phyloP scores from a whole-genome alignment of 306 rosid species.

The Corylus americana region DNA sequence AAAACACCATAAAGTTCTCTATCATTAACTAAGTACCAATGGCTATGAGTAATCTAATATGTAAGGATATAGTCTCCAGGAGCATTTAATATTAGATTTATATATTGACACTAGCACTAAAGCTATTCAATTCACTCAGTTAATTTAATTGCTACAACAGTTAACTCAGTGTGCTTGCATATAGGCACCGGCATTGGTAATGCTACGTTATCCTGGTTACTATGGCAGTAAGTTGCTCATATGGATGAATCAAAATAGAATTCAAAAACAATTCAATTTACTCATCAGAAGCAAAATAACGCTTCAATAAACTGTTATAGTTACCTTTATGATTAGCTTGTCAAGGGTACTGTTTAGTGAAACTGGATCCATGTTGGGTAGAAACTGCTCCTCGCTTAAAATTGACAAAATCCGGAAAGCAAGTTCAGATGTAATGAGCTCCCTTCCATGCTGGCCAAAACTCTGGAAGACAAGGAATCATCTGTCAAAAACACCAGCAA shows the following conservation, averaged over 20 bases:
- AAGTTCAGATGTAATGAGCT: conserved; percentile 90
- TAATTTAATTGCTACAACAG: too few relatives aligned
- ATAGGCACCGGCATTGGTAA: not conserved
- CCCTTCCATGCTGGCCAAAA: conserved; percentile 99
- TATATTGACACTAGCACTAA: not conserved
- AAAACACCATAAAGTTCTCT: not conserved
- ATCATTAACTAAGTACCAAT: not conserved
- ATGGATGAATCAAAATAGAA: not conserved
- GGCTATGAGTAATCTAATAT: not conserved
- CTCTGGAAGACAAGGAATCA: conserved; percentile 99
- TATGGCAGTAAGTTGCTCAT: not conserved
- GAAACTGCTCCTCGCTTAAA: conserved; percentile 69
- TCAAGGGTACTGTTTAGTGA: conserved; percentile 67
- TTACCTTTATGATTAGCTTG: conserved; percentile 81
- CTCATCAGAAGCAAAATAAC: not conserved
- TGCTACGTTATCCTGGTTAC: not conserved
- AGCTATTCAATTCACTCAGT: not conserved
- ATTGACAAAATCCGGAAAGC: conserved; percentile 76
- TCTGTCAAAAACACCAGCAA: conserved; percentile 98
- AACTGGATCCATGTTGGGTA: conserved; percentile 61
- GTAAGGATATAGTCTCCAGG: not conserved
- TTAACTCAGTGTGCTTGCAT: not conserved
- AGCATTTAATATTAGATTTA: not conserved
- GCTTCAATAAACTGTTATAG: not conserved
- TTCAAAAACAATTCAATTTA: not conserved